phyloP scores from a whole-genome alignment of 148 eudicot genomes.

The Camellia sinensis region DNA sequence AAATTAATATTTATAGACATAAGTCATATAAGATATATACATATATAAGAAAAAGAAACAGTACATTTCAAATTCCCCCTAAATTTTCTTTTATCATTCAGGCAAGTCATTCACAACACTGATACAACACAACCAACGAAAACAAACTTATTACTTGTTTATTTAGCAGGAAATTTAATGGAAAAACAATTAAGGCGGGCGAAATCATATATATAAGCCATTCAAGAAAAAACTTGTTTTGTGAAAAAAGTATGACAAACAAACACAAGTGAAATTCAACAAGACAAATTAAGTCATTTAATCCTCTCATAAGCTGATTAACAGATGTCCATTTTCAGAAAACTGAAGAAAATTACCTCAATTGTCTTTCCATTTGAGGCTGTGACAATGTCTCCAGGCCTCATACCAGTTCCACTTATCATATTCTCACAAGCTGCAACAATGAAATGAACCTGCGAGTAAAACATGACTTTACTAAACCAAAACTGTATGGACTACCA shows the following conservation, averaged over 20 bases:
- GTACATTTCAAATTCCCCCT: too few species aligned
- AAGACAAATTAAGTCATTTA: background rate
- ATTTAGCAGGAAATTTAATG: background rate
- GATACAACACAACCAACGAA: too few species aligned
- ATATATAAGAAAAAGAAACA: too few species aligned
- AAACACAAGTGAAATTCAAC: background rate
- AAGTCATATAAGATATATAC: too few species aligned
- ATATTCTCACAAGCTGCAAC: slow-evolving; percentile 99
- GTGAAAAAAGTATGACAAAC: background rate
- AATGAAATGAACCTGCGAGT: slow-evolving; percentile 86
- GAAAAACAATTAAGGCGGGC: background rate
- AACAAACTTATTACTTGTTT: too few species aligned
- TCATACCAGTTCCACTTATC: slow-evolving; percentile 99
- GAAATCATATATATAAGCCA: background rate
- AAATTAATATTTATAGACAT: too few species aligned
- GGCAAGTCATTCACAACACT: too few species aligned
- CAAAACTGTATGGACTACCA: background rate
- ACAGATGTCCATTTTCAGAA: background rate
- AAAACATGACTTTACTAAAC: background rate
- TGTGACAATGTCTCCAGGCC: slow-evolving; percentile 94
- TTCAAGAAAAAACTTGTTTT: background rate
- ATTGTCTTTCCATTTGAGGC: slow-evolving; percentile 99
- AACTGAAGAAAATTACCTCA: slow-evolving; percentile 52
- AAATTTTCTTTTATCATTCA: too few species aligned
- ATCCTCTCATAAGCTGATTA: slow-evolving; percentile 1